Evolutionary conservation across 768 basidiomycete genomes (phyloP).

Genomic region (Coprinopsis sp.): DNA sequence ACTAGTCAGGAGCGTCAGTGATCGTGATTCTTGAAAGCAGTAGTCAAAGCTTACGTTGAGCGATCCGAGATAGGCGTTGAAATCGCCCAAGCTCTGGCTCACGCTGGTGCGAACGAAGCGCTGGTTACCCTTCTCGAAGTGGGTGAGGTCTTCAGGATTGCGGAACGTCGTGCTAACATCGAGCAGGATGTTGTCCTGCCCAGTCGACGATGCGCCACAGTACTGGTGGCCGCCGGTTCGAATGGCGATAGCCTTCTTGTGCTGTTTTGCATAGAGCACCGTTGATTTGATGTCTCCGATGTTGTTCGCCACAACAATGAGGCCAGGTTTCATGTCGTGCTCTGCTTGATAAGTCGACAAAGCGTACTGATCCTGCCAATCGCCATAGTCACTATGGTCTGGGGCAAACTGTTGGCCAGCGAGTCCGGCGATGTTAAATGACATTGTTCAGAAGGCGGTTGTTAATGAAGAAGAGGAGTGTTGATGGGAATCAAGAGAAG

Average conservation of each 20-base stretch:
- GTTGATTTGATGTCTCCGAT: slow-evolving; percentile 7
- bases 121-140: no score
- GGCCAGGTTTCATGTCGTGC: slow-evolving; percentile 6
- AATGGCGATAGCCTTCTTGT: slow-evolving; percentile 9
- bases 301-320: slow-evolving; percentile 3
- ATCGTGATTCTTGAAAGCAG: background rate
- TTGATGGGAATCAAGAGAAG: no score
- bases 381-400: slow-evolving; percentile 1
- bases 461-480: no score
- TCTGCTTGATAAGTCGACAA: slow-evolving; percentile 4
- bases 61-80: slow-evolving; percentile 8
- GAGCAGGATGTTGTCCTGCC: slow-evolving; percentile 7
- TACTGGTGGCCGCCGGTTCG: slow-evolving; percentile 14
- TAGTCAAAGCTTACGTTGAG: background rate
- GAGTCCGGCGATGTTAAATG: background rate
- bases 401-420: background rate
- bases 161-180: slow-evolving; percentile 8
- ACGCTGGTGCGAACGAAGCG: slow-evolving; percentile 7
- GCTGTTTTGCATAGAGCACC: slow-evolving; percentile 6
- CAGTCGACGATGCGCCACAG: slow-evolving; percentile 12
- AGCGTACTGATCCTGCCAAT: slow-evolving; percentile 8
- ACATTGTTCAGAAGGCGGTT: no score
- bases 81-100: slow-evolving; percentile 5
- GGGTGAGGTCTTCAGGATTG: background rate
- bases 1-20: background rate